Evolutionary conservation across 352 stramenopile genomes (phyloP), one percentile per base, ranked within the genome.

Genomic region (Globisporangium rhizosaccharum): DNA sequence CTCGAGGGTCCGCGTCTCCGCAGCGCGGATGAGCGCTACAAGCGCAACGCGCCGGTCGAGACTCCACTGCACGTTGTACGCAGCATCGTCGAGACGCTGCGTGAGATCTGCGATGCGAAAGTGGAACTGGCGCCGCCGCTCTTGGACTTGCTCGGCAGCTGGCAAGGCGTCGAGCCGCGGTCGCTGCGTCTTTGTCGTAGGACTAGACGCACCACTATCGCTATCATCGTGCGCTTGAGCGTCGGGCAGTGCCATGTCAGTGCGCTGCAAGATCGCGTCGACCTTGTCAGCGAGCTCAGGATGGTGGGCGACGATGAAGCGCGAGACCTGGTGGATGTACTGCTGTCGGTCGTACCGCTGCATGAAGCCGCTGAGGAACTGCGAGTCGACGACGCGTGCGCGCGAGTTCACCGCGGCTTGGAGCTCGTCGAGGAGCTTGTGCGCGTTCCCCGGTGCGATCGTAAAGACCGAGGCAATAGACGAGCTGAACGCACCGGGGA

Each of bases 31-130:
- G 4, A 91, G 59, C 0, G 83, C 74, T 0, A 91, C 81, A 8
- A 93, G 72, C 62, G 89, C 76, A 44, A 88, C 69, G 23, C 70
- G 80, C 0, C 81, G 75, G 50, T 89, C 72, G 26, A 82, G 75
- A 51, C 81, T 88, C 83, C 83, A 93, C 39, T 88, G 73, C 0
- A 90, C 64, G 44, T 93, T 93, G 75, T 90, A 90, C 50, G 87
- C 74, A 0, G 72, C 70, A 42, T 72, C 74, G 18, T 89, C 82
- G 18, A 88, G 53, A 33, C 86, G 71, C 9, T 70, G 62, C 23
- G 66, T 57, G 17, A 93, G 62, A 25, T 88, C 78, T 28, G 77
- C 72, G 47, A 91, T 82, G 3, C 83, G 79, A 52, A 87, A 93
- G 47, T 89, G 77, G 59, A 90, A 93, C 58, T 91, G 79, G 0